A percentile compares a stretch with the other conserved stretches of the same genome.
Evolutionary conservation across 1,284 basidiomycete genomes (phyloP).

Genomic region (Mycena citricolor): DNA sequence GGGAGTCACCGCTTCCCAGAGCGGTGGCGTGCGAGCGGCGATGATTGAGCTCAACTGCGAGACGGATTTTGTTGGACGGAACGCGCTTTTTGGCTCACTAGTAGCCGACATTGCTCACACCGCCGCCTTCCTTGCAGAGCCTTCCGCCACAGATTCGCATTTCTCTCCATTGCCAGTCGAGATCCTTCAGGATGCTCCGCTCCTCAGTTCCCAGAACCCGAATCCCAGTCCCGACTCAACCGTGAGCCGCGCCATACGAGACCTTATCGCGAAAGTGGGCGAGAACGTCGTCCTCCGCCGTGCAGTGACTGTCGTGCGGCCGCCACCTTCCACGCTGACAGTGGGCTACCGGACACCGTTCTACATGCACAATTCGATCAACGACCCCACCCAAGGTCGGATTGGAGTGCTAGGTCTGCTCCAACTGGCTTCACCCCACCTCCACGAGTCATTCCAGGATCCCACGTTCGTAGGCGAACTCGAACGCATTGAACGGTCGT

Average conservation of each 20-base stretch:
- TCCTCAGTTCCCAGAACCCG: conserved; percentile 48
- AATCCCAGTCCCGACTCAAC: conserved; percentile 46
- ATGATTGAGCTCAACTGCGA: conserved; percentile 96
- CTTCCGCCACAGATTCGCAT: too few relatives aligned
- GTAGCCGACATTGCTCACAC: conserved; percentile 85
- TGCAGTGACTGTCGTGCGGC: conserved; percentile 68
- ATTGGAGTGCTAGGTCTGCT: conserved; percentile 72
- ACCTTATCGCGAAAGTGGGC: conserved; percentile 82
- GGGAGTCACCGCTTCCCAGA: conserved; percentile 31
- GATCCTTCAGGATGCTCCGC: conserved; percentile 63
- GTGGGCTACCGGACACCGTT: conserved; percentile 66
- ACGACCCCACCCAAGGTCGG: conserved; percentile 56
- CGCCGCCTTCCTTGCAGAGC: conserved; percentile 76
- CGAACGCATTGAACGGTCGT: conserved; percentile 67
- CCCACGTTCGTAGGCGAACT: conserved; percentile 53
- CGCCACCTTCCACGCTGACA: conserved; percentile 45
- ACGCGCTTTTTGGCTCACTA: conserved; percentile 79
- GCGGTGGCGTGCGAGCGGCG: conserved; percentile 67
- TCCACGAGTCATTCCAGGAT: conserved; percentile 43
- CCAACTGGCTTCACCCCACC: conserved; percentile 49
- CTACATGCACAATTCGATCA: conserved; percentile 73
- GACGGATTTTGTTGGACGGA: conserved; percentile 94
- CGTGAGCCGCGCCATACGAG: conserved; percentile 75
- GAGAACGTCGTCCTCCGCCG: conserved; percentile 86
- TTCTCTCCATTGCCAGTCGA: conserved; percentile 50